Base-by-base conservation (phyloP, 208 protist species). In the Lotmaria passim region DNA sequence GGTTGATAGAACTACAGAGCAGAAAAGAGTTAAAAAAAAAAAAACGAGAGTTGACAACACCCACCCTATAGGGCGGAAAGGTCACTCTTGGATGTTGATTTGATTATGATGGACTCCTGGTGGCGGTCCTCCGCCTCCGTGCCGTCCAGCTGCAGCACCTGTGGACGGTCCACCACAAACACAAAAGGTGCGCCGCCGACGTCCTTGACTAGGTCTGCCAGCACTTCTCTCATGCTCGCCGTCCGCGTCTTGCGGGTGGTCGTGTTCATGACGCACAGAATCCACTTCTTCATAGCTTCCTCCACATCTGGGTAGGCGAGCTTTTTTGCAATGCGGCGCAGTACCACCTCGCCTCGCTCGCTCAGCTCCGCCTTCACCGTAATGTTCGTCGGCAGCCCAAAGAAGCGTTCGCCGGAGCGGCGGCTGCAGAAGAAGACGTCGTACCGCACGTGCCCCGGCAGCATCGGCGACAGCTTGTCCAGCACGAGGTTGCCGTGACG, bases 331-430 rank as follows among this genome's bases (percentile, higher is more conserved):
- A 95, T 75, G 31, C 85, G 86, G 7, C 67, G 55, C 10, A 89
- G 59, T 28, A 93, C 50, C 15, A 66, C 74, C 21, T 80, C 68
- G 0, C 83, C 81, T 11, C 55, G 83, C 64, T 93, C 90, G 21
- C 61, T 58, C 60, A 85, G 62, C n/a, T 52, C 46, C 7, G 56
- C 36, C 0, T 78, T 62, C 21, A 91, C 53, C 41, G 38, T 50
- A 28, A 94, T 87, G 58, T 82, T 89, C 2, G 83, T 94, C 5
- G 86, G 89, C 23, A 86, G 62, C 10, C 89, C 89, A 55, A 94
- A 94, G 47, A 82, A 91, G 30, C 67, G 39, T 65, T 90, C 85
- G 2, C 79, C 81, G 0, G 69, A 75, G 52, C 85, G 81, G 4
- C 88, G 82, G 41, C 78, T 73, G 69, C 81, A 94, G 56, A 90